These are phyloP conservation scores for Populus davidiana DNA, from an alignment of 345 rosid species.

Conservation along the genomic window DNA sequence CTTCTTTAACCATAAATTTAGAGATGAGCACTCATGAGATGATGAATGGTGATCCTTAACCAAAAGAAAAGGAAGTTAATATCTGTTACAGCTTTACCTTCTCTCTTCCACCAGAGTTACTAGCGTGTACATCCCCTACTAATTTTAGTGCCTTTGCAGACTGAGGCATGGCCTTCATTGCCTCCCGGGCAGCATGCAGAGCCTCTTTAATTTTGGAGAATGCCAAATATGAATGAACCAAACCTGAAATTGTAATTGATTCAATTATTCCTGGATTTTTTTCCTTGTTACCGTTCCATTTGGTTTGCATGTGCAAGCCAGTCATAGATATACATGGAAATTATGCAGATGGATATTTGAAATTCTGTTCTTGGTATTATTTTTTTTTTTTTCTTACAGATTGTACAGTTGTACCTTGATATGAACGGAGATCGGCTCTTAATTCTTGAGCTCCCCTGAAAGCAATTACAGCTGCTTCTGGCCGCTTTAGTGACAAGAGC, in stretches of 20 bases:
- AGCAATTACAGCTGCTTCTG: constrained; percentile 84
- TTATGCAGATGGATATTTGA: constrained; percentile 13
- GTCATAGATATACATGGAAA: neutral
- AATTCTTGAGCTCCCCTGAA: constrained; percentile 92
- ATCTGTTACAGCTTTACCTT: constrained; percentile 51
- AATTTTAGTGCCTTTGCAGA: constrained; percentile 91
- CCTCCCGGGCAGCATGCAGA: constrained; percentile 89
- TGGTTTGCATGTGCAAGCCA: neutral
- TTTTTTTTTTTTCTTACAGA: neutral
- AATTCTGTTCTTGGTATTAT: neutral
- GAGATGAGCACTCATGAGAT: neutral
- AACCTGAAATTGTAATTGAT: constrained; percentile 49
- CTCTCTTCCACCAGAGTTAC: constrained; percentile 85
- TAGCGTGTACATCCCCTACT: constrained; percentile 97
- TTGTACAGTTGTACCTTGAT: constrained; percentile 64
- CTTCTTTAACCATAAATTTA: constrained; percentile 6
- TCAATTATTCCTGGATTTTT: constrained; percentile 21
- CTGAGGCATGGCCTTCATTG: constrained; percentile 99
- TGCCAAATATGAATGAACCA: constrained; percentile 92
- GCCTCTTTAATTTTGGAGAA: constrained; percentile 90
- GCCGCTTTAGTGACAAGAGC: constrained; percentile 69
- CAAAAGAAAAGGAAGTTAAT: neutral
- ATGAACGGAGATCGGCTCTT: constrained; percentile 96
- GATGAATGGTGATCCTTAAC: neutral
- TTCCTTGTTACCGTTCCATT: constrained; percentile 1